phyloP scores from a whole-genome alignment of 2,329 filamentous ascomycete species.

The Coniosporium tulheliwenetii region DNA sequence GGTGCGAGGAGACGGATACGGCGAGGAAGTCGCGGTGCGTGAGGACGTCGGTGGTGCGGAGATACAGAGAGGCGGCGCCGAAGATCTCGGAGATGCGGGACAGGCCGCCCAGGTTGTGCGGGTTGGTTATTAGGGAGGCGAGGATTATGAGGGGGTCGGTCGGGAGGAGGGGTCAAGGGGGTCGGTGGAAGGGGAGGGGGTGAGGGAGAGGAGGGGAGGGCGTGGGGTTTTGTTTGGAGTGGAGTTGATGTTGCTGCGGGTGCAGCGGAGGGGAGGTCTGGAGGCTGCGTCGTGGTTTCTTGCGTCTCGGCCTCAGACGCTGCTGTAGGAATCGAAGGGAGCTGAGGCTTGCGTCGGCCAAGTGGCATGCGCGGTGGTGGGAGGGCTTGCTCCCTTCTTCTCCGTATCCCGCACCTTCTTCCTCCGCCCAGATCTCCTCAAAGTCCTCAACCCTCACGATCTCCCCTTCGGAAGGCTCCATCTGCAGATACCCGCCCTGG shows the following conservation, averaged over 20 bases:
- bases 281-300: neutral
- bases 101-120: constrained; percentile 34
- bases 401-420: constrained; percentile 2
- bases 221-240: constrained; percentile 36
- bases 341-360: constrained; percentile 6
- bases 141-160: constrained; percentile 27
- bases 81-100: constrained; percentile 36
- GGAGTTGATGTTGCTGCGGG: constrained; percentile 9
- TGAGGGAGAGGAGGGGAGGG: constrained; percentile 15
- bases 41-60: constrained; percentile 23
- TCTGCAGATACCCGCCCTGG: constrained; percentile 26
- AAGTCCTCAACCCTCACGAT: constrained; percentile 24
- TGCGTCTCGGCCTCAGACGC: no score
- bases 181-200: constrained; percentile 7
- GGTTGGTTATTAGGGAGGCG: constrained; percentile 34
- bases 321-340: no score
- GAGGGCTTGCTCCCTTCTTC: neutral
- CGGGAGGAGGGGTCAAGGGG: constrained; percentile 6
- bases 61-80: constrained; percentile 28
- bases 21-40: constrained; percentile 32
- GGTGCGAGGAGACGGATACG: constrained; percentile 32
- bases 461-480: constrained; percentile 25
- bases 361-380: constrained; percentile 16
- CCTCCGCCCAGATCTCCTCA: constrained; percentile 15
- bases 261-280: constrained; percentile 2